phyloP scores from a whole-genome alignment of 345 rosid species.

The Eucalyptus shirleyi region DNA sequence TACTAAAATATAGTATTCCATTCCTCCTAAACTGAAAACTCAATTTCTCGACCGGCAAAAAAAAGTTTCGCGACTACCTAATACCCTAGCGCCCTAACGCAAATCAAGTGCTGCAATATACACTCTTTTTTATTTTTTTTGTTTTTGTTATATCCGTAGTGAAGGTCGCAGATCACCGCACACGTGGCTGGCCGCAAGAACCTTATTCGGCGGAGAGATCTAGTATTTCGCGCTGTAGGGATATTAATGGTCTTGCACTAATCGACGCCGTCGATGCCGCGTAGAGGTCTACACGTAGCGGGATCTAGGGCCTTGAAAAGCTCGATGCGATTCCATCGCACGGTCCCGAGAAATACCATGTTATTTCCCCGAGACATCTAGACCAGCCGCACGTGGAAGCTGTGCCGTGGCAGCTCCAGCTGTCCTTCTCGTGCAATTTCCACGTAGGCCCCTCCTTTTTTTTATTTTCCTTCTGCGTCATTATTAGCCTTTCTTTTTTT shows the following conservation, averaged over 20 bases:
- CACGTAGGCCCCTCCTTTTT: not conserved
- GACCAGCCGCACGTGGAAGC: slow-evolving; percentile 15
- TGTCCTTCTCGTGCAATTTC: not conserved
- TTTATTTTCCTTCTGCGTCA: not conserved
- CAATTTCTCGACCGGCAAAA: not conserved
- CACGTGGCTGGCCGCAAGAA: not conserved
- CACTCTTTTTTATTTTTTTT: no score
- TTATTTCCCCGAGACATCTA: slow-evolving; percentile 9
- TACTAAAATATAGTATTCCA: not conserved
- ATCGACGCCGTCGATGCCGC: slow-evolving; percentile 38
- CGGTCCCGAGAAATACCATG: not conserved
- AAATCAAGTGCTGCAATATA: not conserved
- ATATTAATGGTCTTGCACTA: slow-evolving; percentile 3
- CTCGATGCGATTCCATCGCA: not conserved
- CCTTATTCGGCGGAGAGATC: not conserved
- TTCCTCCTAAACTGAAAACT: not conserved
- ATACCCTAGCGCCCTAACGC: no score
- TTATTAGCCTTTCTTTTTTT: not conserved
- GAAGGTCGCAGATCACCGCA: not conserved
- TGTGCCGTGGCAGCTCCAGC: not conserved
- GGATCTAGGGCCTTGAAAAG: slow-evolving; percentile 18
- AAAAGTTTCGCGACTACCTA: not conserved
- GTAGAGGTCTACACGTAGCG: slow-evolving; percentile 3
- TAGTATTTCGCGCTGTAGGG: not conserved
- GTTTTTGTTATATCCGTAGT: not conserved